Base-by-base conservation (phyloP, 495 filamentous ascomycete genomes). In the Hypoxylon cercidicola region DNA sequence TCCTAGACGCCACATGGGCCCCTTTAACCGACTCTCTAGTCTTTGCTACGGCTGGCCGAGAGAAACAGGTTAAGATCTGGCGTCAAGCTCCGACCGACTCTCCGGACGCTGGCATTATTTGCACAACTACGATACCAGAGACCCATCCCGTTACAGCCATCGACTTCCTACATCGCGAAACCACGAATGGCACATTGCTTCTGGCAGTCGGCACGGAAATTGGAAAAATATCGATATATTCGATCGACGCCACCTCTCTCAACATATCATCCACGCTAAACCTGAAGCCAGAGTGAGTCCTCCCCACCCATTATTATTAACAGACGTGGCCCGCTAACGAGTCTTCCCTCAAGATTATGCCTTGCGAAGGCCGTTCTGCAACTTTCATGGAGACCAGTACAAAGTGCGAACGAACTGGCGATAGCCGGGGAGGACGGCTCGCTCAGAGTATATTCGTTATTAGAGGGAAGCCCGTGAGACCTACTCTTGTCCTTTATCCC, bases 31-130 rank as follows among this genome's bases (percentile, higher is more conserved):
- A 60, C 18, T 48, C 70, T 6, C 44, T 69, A 12, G 72, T 88
- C 5, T 99, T 98, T 77, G 91, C 88, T 1, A 98, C 95, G 1
- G 93, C 92, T 1, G 90, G 92, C 7, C 84, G 95, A 62, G 95
- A 99, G 65, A 97, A 93, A 75, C 78, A 77, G 7, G 87, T 96
- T 40, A 95, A 92, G 75, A 70, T 96, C 55, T 97, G 94, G 94
- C 72, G 71, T 30, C 32, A 76, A 9, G 65, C 61, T 4, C 41
- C 75, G 18, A 68, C 56, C 9, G 51, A 49, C 20, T 46, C 72
- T 0, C 56, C 68, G 4, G 57, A 72, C 23, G 64, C 74, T 18
- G 43, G 19, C 34, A 63, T 84, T 44, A 60, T 74, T 13, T 87
- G 84, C 69, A 79, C 78, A 44, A 66, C 80, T 1, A 88, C 80